Evolutionary conservation across 257 asterid genomes (phyloP).

Genomic region (Penstemon barbatus): DNA sequence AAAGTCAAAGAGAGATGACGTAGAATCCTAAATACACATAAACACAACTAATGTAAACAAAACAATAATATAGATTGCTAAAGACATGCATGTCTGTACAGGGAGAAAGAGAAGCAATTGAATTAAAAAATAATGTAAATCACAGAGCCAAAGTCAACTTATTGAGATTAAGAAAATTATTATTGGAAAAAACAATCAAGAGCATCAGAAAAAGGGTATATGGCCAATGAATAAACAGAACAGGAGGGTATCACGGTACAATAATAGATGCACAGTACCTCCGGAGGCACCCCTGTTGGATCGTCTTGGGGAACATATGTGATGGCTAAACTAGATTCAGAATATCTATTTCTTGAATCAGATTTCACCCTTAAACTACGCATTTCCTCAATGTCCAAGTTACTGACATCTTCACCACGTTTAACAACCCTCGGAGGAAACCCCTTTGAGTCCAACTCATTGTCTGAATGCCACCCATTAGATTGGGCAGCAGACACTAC

Average conservation of each 20-base stretch:
- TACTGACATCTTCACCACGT: slow-evolving; percentile 42
- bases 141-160: slow-evolving; percentile 1
- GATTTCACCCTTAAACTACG: slow-evolving; percentile 40
- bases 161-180: slow-evolving; percentile 4
- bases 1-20: background rate
- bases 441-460: slow-evolving; percentile 59
- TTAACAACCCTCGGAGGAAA: slow-evolving; percentile 52
- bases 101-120: background rate
- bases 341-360: slow-evolving; percentile 45
- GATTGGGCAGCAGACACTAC: slow-evolving; percentile 45
- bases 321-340: slow-evolving; percentile 52
- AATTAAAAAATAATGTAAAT: background rate
- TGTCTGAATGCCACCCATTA: slow-evolving; percentile 68
- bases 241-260: slow-evolving; percentile 4
- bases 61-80: background rate
- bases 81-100: background rate
- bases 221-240: slow-evolving; percentile 12
- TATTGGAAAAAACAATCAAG: slow-evolving; percentile 1
- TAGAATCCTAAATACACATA: background rate
- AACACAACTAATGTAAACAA: background rate
- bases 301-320: slow-evolving; percentile 60
- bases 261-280: slow-evolving; percentile 52
- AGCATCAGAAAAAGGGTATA: slow-evolving; percentile 8
- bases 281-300: slow-evolving; percentile 82
- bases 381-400: slow-evolving; percentile 47